Evolutionary conservation across 2,329 filamentous ascomycete species (phyloP).

Genomic region (Fusarium sp.): DNA sequence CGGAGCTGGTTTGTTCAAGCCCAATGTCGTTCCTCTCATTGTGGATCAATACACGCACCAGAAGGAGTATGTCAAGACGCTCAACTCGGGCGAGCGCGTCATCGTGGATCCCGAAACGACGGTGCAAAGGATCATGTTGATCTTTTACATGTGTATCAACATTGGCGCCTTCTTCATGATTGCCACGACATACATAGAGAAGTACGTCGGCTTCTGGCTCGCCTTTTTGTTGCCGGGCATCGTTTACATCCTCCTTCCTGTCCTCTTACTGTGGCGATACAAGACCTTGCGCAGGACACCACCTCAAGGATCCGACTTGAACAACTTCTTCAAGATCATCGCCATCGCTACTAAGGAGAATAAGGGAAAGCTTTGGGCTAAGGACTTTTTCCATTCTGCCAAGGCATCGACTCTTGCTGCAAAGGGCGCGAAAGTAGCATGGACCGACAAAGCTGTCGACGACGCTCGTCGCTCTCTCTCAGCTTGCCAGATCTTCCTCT

Average conservation of each 20-base stretch:
- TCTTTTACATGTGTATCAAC: constrained; percentile 3
- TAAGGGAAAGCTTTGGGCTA: constrained; percentile 57
- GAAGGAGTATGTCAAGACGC: constrained; percentile 51
- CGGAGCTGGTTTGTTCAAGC: constrained; percentile 78
- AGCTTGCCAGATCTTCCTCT: background rate
- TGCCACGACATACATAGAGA: background rate
- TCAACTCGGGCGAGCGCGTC: constrained; percentile 62
- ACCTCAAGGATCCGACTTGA: constrained; percentile 75
- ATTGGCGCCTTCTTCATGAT: background rate
- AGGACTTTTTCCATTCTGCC: constrained; percentile 51
- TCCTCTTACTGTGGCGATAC: constrained; percentile 67
- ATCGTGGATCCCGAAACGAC: background rate
- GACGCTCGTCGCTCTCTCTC: background rate
- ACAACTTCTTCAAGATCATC: constrained; percentile 60
- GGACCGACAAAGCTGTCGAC: background rate
- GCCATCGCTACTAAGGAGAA: constrained; percentile 46
- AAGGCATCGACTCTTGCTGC: background rate
- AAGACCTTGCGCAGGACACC: constrained; percentile 67
- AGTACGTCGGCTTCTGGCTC: constrained; percentile 46
- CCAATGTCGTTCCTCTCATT: constrained; percentile 76
- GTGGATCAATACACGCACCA: constrained; percentile 74
- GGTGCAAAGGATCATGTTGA: background rate
- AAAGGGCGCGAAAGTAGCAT: background rate
- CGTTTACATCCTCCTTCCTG: constrained; percentile 69
- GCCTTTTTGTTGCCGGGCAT: constrained; percentile 49